Evolutionary conservation across 2,329 filamentous ascomycete genomes (phyloP).

Genomic region (Neofusicoccum kwambonambiense): DNA sequence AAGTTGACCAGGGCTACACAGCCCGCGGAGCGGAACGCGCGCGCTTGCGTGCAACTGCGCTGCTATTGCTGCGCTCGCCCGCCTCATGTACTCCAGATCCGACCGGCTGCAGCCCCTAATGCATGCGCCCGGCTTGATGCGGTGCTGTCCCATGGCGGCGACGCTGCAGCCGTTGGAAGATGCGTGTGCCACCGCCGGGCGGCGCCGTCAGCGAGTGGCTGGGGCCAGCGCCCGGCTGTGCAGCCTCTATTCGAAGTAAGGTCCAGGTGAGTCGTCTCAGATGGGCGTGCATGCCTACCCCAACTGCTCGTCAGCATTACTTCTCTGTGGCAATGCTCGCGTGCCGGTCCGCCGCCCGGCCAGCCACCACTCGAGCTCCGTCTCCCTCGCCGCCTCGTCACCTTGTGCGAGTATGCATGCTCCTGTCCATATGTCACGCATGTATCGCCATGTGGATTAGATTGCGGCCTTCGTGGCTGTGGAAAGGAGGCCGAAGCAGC

Average conservation of each 20-base stretch:
- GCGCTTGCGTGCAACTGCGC: neutral
- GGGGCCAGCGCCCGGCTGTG: neutral
- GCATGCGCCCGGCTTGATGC: conserved; percentile 9
- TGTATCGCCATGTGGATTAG: conserved; percentile 10
- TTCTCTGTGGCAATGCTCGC: neutral
- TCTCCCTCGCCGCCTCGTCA: neutral
- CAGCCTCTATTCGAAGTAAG: neutral
- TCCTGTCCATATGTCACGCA: neutral
- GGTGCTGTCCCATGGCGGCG: neutral
- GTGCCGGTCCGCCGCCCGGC: conserved; percentile 6
- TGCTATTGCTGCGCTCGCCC: neutral
- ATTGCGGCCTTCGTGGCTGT: neutral
- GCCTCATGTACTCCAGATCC: conserved; percentile 11
- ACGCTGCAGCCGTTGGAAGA: conserved; percentile 7
- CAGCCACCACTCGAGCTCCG: neutral
- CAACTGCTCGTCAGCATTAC: neutral
- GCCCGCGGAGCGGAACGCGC: conserved; percentile 10
- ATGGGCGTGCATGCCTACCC: neutral
- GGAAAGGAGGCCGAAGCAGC: neutral
- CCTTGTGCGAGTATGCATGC: neutral
- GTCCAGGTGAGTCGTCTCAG: neutral
- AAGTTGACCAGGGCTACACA: neutral
- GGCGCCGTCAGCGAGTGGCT: conserved; percentile 6
- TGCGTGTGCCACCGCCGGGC: neutral
- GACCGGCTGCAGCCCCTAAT: neutral